A percentile compares a stretch with the other conserved stretches of the same genome.
Conservation (phyloP, 2,329 filamentous ascomycete species). For the Botryotinia calthae region DNA sequence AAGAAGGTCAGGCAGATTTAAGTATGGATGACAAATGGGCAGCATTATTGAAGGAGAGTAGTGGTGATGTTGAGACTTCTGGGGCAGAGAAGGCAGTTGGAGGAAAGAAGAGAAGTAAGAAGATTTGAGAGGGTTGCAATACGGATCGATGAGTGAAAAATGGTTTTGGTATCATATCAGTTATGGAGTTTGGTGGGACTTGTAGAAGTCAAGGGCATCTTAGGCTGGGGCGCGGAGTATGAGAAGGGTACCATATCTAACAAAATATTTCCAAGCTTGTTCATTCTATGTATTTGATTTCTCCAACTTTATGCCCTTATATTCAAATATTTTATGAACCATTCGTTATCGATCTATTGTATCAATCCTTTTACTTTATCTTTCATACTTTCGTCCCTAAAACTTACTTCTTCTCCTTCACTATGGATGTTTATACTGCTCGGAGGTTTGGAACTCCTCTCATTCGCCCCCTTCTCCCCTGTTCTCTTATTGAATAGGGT, state of each 20-base stretch:
- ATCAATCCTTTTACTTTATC: background rate
- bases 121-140: conserved; percentile 24
- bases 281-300: background rate
- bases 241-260: background rate
- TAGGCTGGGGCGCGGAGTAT: background rate
- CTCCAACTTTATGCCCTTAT: background rate
- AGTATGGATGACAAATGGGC: conserved; percentile 38
- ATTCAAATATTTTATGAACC: background rate
- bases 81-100: conserved; percentile 22
- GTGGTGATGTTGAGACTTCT: conserved; percentile 21
- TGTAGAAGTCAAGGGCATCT: background rate
- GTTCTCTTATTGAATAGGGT: background rate
- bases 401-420: background rate
- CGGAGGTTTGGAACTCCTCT: background rate
- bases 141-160: background rate
- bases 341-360: background rate
- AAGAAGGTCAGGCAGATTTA: conserved; percentile 23
- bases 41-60: conserved; percentile 36
- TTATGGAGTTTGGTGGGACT: background rate
- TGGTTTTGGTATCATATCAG: background rate
- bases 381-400: background rate
- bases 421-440: background rate
- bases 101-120: conserved; percentile 36
- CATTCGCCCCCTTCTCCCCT: background rate
- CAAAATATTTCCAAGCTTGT: background rate